phyloP scores from a whole-genome alignment of 257 asterid species.

The Solanum clarkiae region DNA sequence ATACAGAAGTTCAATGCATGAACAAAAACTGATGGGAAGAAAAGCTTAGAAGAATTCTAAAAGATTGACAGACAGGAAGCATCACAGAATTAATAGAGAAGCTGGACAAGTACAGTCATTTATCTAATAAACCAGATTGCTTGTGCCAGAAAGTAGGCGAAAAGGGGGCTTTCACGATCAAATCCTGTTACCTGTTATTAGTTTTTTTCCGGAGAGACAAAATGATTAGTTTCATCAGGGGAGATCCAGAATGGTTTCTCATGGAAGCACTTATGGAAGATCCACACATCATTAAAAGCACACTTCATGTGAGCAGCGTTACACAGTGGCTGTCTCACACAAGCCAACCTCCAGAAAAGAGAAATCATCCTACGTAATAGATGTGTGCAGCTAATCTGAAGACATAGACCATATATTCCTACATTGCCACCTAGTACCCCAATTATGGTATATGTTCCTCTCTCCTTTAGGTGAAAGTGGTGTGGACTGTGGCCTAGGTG shows the following conservation, averaged over 20 bases:
- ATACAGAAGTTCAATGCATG: background rate
- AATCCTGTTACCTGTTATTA: background rate
- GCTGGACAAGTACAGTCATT: background rate
- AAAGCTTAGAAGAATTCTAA: background rate
- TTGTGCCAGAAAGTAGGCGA: background rate
- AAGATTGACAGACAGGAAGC: background rate
- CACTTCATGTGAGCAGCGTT: background rate
- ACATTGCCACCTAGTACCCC: background rate
- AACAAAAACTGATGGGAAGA: background rate
- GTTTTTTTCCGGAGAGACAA: background rate
- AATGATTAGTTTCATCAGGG: background rate
- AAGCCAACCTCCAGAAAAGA: background rate
- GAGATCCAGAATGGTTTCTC: background rate
- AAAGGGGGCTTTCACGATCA: background rate
- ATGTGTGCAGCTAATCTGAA: background rate
- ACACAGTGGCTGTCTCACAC: background rate
- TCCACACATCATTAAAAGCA: background rate
- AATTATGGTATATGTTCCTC: background rate
- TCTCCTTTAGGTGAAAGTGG: background rate
- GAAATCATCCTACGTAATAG: background rate
- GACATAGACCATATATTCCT: background rate
- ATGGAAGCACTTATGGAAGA: background rate
- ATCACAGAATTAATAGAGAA: background rate
- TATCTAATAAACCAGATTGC: background rate
- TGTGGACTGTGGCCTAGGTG: background rate